These are phyloP conservation scores for Andrographis paniculata DNA, from an alignment of 305 asterid genomes.

Conservation along the genomic window DNA sequence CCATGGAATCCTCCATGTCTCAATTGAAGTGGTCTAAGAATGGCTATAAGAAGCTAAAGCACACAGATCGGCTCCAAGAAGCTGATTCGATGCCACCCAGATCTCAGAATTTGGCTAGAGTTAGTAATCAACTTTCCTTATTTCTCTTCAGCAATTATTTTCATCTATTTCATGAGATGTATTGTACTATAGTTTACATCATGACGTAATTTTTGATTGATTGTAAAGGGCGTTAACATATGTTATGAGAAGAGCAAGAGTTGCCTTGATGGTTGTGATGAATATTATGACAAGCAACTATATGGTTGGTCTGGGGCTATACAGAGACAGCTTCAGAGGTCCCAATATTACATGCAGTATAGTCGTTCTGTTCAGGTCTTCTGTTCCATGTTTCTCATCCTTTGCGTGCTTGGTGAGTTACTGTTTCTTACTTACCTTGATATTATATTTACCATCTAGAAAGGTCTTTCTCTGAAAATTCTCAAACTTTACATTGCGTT, in stretches of 20 bases:
- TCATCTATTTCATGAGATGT: background rate
- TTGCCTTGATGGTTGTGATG: slow-evolving; percentile 62
- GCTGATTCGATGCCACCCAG: slow-evolving; percentile 40
- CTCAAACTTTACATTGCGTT: no score
- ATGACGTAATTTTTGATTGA: background rate
- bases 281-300: slow-evolving; percentile 60
- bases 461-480: no score
- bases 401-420: slow-evolving; percentile 71
- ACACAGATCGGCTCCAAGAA: slow-evolving; percentile 43
- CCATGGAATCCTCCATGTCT: slow-evolving; percentile 58
- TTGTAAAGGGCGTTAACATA: slow-evolving; percentile 37
- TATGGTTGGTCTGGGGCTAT: slow-evolving; percentile 76
- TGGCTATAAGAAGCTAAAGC: slow-evolving; percentile 69
- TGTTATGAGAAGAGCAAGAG: slow-evolving; percentile 71
- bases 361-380: slow-evolving; percentile 60
- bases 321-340: slow-evolving; percentile 84
- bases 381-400: slow-evolving; percentile 42
- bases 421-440: slow-evolving; percentile 8
- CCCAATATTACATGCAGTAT: slow-evolving; percentile 79
- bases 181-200: slow-evolving; percentile 10
- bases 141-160: slow-evolving; percentile 7
- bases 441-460: slow-evolving; percentile 2
- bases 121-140: slow-evolving; percentile 35
- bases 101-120: slow-evolving; percentile 53
- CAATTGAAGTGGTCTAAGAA: slow-evolving; percentile 71